These are phyloP conservation scores for Chlamydomonas incerta DNA, from an alignment of 139 green algal genomes.

Conservation along the genomic window DNA sequence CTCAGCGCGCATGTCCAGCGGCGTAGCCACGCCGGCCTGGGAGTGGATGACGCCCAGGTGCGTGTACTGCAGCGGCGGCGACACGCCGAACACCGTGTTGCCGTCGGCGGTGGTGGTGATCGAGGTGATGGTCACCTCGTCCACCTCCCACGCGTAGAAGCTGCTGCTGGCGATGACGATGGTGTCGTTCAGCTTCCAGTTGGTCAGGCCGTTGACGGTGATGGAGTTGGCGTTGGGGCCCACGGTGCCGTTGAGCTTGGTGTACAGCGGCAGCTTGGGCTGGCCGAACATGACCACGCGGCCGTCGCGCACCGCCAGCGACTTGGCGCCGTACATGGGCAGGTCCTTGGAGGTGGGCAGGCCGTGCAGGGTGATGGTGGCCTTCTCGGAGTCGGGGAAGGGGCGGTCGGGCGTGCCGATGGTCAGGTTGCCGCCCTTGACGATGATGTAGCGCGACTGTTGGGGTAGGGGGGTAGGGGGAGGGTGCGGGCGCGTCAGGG, in stretches of 20 bases:
- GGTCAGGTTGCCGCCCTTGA: conserved; percentile 67
- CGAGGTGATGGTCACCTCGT: conserved; percentile 46
- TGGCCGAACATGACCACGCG: conserved; percentile 65
- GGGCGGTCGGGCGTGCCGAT: conserved; percentile 56
- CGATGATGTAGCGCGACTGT: conserved; percentile 70
- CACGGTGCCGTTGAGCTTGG: conserved; percentile 54
- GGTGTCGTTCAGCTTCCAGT: conserved; percentile 57
- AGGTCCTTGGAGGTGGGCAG: conserved; percentile 60
- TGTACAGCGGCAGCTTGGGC: conserved; percentile 73
- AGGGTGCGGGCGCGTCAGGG: too few relatives aligned
- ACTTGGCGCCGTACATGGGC: conserved; percentile 77
- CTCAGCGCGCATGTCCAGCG: conserved; percentile 71
- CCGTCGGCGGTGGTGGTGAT: neutral
- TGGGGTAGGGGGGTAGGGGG: conserved; percentile 39
- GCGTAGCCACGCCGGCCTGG: neutral
- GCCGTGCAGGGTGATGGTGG: conserved; percentile 81
- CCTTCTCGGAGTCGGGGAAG: conserved; percentile 59
- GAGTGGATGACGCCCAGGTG: conserved; percentile 62
- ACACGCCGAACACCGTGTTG: conserved; percentile 47
- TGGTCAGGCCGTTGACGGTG: conserved; percentile 50
- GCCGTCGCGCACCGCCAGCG: conserved; percentile 68
- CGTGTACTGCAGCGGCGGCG: conserved; percentile 51
- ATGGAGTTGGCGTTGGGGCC: conserved; percentile 54
- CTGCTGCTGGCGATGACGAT: conserved; percentile 71
- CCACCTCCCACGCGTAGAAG: conserved; percentile 58